Conservation (phyloP, 768 basidiomycete species). For the Amanita pallidorosea region DNA sequence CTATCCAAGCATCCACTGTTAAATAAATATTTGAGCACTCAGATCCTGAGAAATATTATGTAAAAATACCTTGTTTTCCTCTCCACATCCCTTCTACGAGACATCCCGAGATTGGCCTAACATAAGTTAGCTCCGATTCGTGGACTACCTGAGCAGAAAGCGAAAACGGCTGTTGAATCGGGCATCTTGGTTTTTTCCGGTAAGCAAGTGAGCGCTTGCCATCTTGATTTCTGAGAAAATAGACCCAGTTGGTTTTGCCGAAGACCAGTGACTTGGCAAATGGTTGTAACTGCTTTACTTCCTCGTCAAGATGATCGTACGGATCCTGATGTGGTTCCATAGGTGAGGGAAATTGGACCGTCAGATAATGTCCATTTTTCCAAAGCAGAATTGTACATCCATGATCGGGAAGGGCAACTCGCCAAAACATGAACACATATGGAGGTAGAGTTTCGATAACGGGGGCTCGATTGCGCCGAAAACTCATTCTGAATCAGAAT, state of each 20-base stretch:
- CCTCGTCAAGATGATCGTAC: not conserved
- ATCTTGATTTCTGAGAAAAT: constrained; percentile 17
- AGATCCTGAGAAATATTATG: not conserved
- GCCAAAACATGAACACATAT: not conserved
- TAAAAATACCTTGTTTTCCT: constrained; percentile 18
- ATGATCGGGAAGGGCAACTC: not conserved
- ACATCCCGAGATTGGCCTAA: constrained; percentile 17
- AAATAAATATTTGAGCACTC: not conserved
- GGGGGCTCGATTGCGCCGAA: not conserved
- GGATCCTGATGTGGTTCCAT: not conserved
- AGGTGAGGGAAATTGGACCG: not conserved
- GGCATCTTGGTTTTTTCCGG: constrained; percentile 12
- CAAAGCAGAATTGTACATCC: not conserved
- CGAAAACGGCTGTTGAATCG: constrained; percentile 19
- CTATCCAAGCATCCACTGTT: constrained; percentile 21
- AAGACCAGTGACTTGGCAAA: constrained; percentile 10
- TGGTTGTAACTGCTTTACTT: not conserved
- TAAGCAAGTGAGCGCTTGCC: constrained; percentile 19
- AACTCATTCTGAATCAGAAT: not conserved
- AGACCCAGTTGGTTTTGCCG: constrained; percentile 25
- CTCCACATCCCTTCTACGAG: constrained; percentile 27
- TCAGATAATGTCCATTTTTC: constrained; percentile 2
- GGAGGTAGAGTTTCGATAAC: not conserved
- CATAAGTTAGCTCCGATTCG: constrained; percentile 24
- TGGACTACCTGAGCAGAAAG: constrained; percentile 25